A percentile compares a stretch with the other conserved stretches of the same genome.
phyloP scores from a whole-genome alignment of 495 filamentous ascomycete genomes.

The Podospora pseudopauciseta region DNA sequence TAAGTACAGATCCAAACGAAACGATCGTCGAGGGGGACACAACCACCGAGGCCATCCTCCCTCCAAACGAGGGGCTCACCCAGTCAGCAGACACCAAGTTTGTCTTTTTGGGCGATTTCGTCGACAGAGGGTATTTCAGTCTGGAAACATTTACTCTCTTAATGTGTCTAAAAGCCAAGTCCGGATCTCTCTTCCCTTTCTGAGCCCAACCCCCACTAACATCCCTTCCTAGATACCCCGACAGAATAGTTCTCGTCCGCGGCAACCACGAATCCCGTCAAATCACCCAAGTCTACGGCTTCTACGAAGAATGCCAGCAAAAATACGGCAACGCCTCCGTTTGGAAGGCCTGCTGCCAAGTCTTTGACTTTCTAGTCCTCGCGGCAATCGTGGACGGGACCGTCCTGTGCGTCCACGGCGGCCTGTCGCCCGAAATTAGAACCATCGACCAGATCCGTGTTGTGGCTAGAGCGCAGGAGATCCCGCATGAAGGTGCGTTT shows the following conservation, averaged over 20 bases:
- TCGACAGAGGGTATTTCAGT: slow-evolving; percentile 96
- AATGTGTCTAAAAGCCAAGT: slow-evolving; percentile 97
- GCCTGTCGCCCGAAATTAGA: slow-evolving; percentile 92
- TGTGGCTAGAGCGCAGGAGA: slow-evolving; percentile 93
- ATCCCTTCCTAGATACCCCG: slow-evolving; percentile 67
- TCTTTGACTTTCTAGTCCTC: slow-evolving; percentile 95
- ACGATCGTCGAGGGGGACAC: slow-evolving; percentile 41
- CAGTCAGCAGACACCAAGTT: slow-evolving; percentile 76
- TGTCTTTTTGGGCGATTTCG: slow-evolving; percentile 95
- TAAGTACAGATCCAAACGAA: slow-evolving; percentile 48
- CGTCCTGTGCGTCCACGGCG: slow-evolving; percentile 94
- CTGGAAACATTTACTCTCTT: slow-evolving; percentile 93
- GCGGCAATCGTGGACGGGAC: slow-evolving; percentile 96
- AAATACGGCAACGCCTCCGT: slow-evolving; percentile 98
- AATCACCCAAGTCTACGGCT: slow-evolving; percentile 98
- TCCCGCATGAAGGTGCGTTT: slow-evolving; percentile 96
- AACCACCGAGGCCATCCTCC: slow-evolving; percentile 36
- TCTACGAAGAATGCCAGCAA: slow-evolving; percentile 96
- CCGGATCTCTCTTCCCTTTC: slow-evolving; percentile 4
- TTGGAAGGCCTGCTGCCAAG: slow-evolving; percentile 98
- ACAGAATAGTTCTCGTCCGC: slow-evolving; percentile 89
- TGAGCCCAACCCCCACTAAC: slow-evolving; percentile 22
- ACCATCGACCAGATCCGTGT: slow-evolving; percentile 97
- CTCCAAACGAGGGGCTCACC: slow-evolving; percentile 42
- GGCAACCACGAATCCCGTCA: slow-evolving; percentile 98